Conservation (phyloP, 768 basidiomycete genomes). For the Naematelia aurantialba region DNA sequence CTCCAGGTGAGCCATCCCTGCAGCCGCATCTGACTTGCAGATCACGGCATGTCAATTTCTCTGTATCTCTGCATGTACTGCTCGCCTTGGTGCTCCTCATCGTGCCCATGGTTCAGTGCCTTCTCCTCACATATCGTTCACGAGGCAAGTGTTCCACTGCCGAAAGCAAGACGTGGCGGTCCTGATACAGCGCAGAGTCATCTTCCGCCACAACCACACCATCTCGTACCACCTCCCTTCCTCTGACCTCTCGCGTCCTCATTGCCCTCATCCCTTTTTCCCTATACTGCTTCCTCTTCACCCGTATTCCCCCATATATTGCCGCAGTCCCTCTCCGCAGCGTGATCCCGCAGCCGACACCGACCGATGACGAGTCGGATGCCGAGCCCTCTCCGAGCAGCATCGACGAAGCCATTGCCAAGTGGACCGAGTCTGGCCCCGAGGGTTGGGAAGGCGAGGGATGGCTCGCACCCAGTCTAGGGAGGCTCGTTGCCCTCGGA, state of each 20-base stretch:
- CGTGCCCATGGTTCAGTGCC: slow-evolving; percentile 45
- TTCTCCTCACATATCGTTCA: slow-evolving; percentile 45
- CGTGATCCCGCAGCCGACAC: slow-evolving; percentile 4
- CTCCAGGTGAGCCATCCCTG: slow-evolving; percentile 25
- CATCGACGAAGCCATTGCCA: slow-evolving; percentile 25
- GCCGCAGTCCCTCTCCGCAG: slow-evolving; percentile 25
- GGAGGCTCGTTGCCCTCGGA: slow-evolving; percentile 45
- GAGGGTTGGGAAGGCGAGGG: slow-evolving; percentile 42
- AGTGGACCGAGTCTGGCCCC: slow-evolving; percentile 23
- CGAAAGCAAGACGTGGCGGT: background rate
- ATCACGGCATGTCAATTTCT: slow-evolving; percentile 45
- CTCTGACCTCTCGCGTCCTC: slow-evolving; percentile 34
- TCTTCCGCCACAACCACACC: slow-evolving; percentile 19
- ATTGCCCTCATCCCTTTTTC: slow-evolving; percentile 47
- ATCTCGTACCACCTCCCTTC: slow-evolving; percentile 22
- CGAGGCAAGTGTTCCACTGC: slow-evolving; percentile 29
- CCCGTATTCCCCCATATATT: slow-evolving; percentile 48
- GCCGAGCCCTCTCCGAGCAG: slow-evolving; percentile 8
- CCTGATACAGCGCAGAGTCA: slow-evolving; percentile 11
- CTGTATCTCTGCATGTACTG: slow-evolving; percentile 43
- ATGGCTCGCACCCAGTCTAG: slow-evolving; percentile 46
- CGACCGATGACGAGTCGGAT: slow-evolving; percentile 8
- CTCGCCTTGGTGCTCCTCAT: slow-evolving; percentile 43
- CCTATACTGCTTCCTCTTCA: slow-evolving; percentile 47
- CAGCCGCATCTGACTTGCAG: slow-evolving; percentile 7